Percentiles rank a stretch among this genome's conserved stretches.
Evolutionary conservation across 768 basidiomycete genomes (phyloP).

Genomic region (Lactarius vividus): DNA sequence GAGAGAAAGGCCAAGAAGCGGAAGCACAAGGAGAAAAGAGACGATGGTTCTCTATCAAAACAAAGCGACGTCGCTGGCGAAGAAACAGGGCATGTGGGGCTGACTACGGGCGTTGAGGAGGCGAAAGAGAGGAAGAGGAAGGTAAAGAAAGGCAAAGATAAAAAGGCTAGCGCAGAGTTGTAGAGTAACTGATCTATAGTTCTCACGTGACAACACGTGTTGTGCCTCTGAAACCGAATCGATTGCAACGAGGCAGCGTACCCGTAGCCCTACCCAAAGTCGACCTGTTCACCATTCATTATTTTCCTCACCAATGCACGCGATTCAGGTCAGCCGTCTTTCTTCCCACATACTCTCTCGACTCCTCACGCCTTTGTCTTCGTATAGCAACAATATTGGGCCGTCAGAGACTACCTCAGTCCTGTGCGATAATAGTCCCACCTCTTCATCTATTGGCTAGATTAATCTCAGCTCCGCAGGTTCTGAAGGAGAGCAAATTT

Average conservation of each 20-base stretch:
- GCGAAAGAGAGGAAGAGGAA: not conserved
- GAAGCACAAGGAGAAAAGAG: constrained; percentile 25
- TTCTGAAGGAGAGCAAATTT: constrained; percentile 97
- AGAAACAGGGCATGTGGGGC: not conserved
- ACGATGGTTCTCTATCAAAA: not conserved
- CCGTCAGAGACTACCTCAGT: constrained; percentile 90
- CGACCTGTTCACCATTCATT: constrained; percentile 5
- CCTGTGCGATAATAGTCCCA: constrained; percentile 53
- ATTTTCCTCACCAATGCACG: constrained; percentile 40
- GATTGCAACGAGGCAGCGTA: constrained; percentile 23
- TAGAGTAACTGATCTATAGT: not conserved
- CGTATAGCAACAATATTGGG: constrained; percentile 81
- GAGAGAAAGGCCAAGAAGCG: constrained; percentile 12
- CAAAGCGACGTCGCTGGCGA: not conserved
- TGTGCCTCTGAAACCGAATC: constrained; percentile 29
- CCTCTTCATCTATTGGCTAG: constrained; percentile 33
- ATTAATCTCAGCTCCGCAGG: constrained; percentile 48
- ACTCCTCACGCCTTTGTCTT: not conserved
- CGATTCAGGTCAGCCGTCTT: constrained; percentile 41
- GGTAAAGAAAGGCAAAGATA: constrained; percentile 5
- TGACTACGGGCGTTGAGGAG: not conserved
- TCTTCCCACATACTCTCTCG: not conserved
- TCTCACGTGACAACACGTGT: constrained; percentile 18
- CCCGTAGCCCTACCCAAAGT: constrained; percentile 19
- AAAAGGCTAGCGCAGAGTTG: not conserved